phyloP scores from a whole-genome alignment of 768 basidiomycete species.

The Psilocybe tampanensis region DNA sequence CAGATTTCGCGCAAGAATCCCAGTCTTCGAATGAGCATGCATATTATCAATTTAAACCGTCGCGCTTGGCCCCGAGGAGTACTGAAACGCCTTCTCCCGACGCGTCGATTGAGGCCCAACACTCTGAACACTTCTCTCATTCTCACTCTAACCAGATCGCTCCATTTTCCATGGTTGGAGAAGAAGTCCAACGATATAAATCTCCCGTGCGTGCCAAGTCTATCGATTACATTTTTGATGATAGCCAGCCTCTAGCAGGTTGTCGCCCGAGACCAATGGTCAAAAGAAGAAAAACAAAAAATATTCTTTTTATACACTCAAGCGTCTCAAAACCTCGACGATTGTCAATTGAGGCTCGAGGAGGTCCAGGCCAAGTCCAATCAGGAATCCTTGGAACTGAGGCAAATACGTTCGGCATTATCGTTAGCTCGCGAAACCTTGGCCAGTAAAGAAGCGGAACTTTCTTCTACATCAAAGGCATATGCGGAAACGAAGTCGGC shows the following conservation, averaged over 20 bases:
- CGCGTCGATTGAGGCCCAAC: background rate
- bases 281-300: conserved; percentile 11
- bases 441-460: conserved; percentile 12
- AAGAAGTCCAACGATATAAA: no score
- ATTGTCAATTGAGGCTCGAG: conserved; percentile 11
- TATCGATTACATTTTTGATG: no score
- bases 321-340: conserved; percentile 13
- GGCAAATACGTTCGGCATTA: conserved; percentile 6
- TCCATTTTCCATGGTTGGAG: no score
- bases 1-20: conserved; percentile 1
- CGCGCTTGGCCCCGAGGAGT: background rate
- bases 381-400: conserved; percentile 11
- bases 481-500: conserved; percentile 15
- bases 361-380: conserved; percentile 2
- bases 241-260: no score
- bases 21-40: conserved; percentile 19
- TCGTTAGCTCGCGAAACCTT: conserved; percentile 12
- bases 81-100: background rate
- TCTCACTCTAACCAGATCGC: no score
- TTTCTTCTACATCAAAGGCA: conserved; percentile 5
- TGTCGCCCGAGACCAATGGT: conserved; percentile 2
- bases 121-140: background rate
- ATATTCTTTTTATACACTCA: conserved; percentile 8
- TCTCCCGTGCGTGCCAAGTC: no score
- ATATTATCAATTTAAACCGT: conserved; percentile 22